phyloP scores from a whole-genome alignment of 371 early-diverging fungal species.

The Mucor irregularis region DNA sequence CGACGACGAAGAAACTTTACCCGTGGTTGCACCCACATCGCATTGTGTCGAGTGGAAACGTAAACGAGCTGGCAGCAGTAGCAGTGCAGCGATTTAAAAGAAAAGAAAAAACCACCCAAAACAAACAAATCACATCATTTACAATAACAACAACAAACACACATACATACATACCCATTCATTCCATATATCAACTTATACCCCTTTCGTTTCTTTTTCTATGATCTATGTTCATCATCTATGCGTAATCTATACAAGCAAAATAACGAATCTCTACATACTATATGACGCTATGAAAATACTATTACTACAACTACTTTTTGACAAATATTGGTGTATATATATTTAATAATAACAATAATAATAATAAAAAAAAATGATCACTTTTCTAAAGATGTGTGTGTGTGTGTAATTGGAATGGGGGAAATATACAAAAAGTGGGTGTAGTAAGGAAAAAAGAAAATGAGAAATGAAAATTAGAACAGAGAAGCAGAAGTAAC shows the following conservation, averaged over 20 bases:
- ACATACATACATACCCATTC: not conserved
- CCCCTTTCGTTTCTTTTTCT: too few species aligned
- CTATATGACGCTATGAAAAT: not conserved
- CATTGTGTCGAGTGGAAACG: constrained; percentile 31
- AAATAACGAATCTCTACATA: too few species aligned
- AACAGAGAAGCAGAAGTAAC: constrained; percentile 35
- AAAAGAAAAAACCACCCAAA: not conserved
- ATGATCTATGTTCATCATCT: too few species aligned
- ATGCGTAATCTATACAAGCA: too few species aligned
- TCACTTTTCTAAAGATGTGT: not conserved
- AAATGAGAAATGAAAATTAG: too few species aligned
- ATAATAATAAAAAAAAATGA: constrained; percentile 2
- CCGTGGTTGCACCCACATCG: not conserved
- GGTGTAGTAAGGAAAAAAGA: too few species aligned
- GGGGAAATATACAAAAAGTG: not conserved
- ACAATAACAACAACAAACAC: not conserved
- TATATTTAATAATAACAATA: not conserved
- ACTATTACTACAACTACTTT: not conserved
- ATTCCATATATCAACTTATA: not conserved
- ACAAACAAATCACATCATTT: not conserved
- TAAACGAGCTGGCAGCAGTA: constrained; percentile 15
- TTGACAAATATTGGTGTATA: not conserved
- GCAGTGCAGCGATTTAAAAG: not conserved
- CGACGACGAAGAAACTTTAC: constrained; percentile 9
- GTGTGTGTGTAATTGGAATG: not conserved